These are phyloP conservation scores for Neoarthrinium moseri DNA, from an alignment of 2,329 filamentous ascomycete species.

Conservation along the genomic window DNA sequence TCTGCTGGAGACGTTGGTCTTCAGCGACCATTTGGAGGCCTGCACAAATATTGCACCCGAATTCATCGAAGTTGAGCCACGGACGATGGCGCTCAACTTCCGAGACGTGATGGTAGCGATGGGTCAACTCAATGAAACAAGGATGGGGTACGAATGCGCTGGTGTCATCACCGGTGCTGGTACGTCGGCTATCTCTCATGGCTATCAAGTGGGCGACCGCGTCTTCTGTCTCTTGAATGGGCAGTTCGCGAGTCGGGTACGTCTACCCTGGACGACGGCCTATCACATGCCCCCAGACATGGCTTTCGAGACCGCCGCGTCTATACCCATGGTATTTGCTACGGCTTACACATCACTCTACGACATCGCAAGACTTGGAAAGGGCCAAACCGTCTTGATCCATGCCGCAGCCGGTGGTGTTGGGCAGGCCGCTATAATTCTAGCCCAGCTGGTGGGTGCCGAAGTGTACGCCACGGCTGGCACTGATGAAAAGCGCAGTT, in stretches of 20 bases:
- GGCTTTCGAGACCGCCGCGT: slow-evolving; percentile 14
- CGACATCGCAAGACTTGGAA: slow-evolving; percentile 21
- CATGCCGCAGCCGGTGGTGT: slow-evolving; percentile 20
- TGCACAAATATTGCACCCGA: not conserved
- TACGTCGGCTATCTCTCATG: slow-evolving; percentile 5
- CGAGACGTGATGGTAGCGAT: slow-evolving; percentile 5
- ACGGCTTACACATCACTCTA: slow-evolving; percentile 27
- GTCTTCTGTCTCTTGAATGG: slow-evolving; percentile 16
- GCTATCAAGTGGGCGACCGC: slow-evolving; percentile 15
- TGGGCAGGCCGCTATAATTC: slow-evolving; percentile 18
- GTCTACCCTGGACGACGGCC: not conserved
- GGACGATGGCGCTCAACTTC: not conserved
- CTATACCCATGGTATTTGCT: slow-evolving; percentile 22
- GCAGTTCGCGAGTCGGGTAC: slow-evolving; percentile 14
- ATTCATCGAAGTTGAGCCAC: not conserved
- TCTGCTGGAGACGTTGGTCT: not conserved
- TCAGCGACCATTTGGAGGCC: not conserved
- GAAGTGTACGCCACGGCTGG: slow-evolving; percentile 15
- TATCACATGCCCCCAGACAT: not conserved
- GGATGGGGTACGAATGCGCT: slow-evolving; percentile 6
- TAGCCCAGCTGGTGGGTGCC: slow-evolving; percentile 17
- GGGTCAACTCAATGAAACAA: not conserved
- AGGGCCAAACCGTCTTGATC: slow-evolving; percentile 22
- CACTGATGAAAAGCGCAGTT: not conserved
- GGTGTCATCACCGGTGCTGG: slow-evolving; percentile 2